These are phyloP conservation scores for Thalassiosira livingstoniorum DNA, from an alignment of 352 stramenopile genomes.

Conservation along the genomic window DNA sequence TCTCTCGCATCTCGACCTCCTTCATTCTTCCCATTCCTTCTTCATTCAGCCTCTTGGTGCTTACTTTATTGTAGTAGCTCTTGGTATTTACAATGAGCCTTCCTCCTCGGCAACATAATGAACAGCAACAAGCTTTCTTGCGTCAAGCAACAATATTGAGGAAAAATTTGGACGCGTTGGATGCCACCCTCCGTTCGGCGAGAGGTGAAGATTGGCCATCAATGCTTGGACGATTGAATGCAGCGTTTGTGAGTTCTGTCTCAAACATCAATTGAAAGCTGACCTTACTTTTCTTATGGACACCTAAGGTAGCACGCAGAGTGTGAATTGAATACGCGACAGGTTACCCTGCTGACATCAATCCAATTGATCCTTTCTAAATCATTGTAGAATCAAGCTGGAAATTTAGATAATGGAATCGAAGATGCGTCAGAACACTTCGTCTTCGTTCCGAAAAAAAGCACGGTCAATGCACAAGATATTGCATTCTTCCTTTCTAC, in stretches of 20 bases:
- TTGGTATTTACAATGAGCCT: conserved; percentile 33
- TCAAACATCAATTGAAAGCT: neutral
- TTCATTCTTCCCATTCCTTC: too few species aligned
- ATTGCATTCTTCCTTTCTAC: conserved; percentile 84
- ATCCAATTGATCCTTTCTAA: too few species aligned
- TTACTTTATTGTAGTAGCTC: too few species aligned
- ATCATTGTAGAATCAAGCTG: conserved; percentile 76
- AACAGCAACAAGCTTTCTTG: conserved; percentile 73
- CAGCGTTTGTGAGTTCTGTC: conserved; percentile 55
- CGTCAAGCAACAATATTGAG: conserved; percentile 78
- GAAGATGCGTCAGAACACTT: conserved; percentile 84
- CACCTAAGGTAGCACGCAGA: too few species aligned
- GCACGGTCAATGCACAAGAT: conserved; percentile 81
- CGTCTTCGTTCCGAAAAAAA: conserved; percentile 78
- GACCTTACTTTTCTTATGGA: too few species aligned
- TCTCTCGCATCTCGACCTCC: too few species aligned
- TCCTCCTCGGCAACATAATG: conserved; percentile 47
- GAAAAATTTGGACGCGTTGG: conserved; percentile 82
- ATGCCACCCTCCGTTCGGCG: conserved; percentile 67
- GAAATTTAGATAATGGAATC: conserved; percentile 77
- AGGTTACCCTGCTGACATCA: too few species aligned
- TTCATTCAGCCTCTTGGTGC: too few species aligned
- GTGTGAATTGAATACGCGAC: too few species aligned
- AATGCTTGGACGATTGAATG: conserved; percentile 82
- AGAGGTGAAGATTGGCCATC: conserved; percentile 80